A percentile compares a stretch with the other conserved stretches of the same genome.
phyloP scores from a whole-genome alignment of 106 monocot genomes.

The Acorus calamus region DNA sequence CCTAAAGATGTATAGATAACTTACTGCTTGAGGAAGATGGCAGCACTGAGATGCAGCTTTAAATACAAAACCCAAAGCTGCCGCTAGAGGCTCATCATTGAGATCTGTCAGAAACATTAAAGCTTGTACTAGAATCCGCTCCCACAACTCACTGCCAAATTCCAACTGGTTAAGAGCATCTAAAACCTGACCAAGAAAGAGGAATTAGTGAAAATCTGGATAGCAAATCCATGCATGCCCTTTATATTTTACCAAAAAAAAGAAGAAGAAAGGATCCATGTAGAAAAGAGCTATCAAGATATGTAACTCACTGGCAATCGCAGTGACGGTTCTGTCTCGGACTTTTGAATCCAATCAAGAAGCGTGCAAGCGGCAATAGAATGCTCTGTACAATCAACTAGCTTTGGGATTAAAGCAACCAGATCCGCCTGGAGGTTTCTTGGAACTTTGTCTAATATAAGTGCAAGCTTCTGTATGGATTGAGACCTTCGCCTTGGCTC shows the following conservation, averaged over 20 bases:
- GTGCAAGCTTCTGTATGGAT: constrained; percentile 69
- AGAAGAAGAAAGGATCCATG: not conserved
- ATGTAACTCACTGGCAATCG: constrained; percentile 43
- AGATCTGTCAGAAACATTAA: constrained; percentile 63
- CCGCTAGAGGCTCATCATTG: constrained; percentile 61
- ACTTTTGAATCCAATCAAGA: constrained; percentile 56
- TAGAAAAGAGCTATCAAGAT: not conserved
- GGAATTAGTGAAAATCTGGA: not conserved
- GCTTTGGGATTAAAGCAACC: constrained; percentile 66
- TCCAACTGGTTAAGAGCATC: constrained; percentile 65
- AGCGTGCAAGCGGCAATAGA: constrained; percentile 66
- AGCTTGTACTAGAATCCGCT: constrained; percentile 55
- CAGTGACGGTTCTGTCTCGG: constrained; percentile 52
- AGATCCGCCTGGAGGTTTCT: constrained; percentile 75
- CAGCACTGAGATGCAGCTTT: constrained; percentile 80
- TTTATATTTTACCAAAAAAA: not conserved
- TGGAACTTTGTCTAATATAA: constrained; percentile 81
- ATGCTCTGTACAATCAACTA: constrained; percentile 80
- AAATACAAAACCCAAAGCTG: constrained; percentile 55
- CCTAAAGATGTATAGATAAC: constrained; percentile 2
- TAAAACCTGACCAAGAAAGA: constrained; percentile 50
- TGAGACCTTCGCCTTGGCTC: constrained; percentile 63
- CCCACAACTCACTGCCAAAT: constrained; percentile 63
- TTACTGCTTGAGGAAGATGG: constrained; percentile 73
- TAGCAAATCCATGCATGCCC: not conserved